A percentile compares a stretch with the other conserved stretches of the same genome.
Conservation (phyloP, 2,329 filamentous ascomycete genomes). For the Trichoderma sp. region DNA sequence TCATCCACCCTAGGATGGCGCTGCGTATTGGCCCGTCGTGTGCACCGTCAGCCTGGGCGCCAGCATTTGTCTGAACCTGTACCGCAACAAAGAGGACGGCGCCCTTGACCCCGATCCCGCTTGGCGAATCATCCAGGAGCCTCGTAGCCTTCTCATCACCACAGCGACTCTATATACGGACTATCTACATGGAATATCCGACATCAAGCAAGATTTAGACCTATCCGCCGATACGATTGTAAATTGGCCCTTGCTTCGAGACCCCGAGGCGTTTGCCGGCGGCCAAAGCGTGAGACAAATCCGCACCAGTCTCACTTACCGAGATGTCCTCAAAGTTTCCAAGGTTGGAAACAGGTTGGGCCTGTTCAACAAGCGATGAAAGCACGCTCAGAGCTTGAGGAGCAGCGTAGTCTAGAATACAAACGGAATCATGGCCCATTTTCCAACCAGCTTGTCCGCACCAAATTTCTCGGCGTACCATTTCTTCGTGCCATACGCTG, state of each 20-base stretch:
- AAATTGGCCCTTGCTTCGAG: slow-evolving; percentile 72
- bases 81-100: slow-evolving; percentile 65
- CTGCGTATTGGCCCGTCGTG: slow-evolving; percentile 84
- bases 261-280: slow-evolving; percentile 49
- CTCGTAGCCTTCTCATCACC: slow-evolving; percentile 77
- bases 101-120: slow-evolving; percentile 56
- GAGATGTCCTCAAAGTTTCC: slow-evolving; percentile 84
- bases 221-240: slow-evolving; percentile 65
- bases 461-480: slow-evolving; percentile 85
- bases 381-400: neutral
- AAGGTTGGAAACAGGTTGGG: slow-evolving; percentile 71
- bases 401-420: slow-evolving; percentile 52
- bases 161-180: slow-evolving; percentile 69
- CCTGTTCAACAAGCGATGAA: slow-evolving; percentile 48
- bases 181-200: slow-evolving; percentile 75
- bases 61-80: slow-evolving; percentile 77
- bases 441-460: slow-evolving; percentile 59
- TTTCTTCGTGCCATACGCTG: slow-evolving; percentile 73
- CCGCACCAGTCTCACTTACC: slow-evolving; percentile 76
- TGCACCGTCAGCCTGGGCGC: slow-evolving; percentile 87
- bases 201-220: slow-evolving; percentile 66
- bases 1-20: slow-evolving; percentile 65
- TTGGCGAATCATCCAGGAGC: slow-evolving; percentile 76
- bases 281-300: slow-evolving; percentile 62
- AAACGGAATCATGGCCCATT: slow-evolving; percentile 78